These are phyloP conservation scores for Zanthoxylum bungeanum DNA, from an alignment of 345 rosid species.

Conservation along the genomic window DNA sequence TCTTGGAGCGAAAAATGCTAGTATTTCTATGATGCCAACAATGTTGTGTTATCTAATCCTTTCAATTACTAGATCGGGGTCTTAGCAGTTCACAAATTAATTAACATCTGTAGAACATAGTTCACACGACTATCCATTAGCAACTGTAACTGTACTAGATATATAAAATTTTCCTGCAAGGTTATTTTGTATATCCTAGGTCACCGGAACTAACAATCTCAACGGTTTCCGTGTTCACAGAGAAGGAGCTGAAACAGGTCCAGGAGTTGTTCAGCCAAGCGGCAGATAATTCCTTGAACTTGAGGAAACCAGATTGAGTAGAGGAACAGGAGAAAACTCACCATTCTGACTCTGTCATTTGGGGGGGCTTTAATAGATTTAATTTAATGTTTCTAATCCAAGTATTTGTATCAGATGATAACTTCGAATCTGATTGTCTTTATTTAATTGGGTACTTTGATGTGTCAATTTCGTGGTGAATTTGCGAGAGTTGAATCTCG, in stretches of 20 bases:
- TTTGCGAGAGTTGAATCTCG: too few relatives aligned
- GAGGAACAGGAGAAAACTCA: neutral
- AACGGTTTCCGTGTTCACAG: slow-evolving; percentile 37
- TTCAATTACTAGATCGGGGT: neutral
- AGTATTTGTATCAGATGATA: too few relatives aligned
- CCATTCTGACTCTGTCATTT: neutral
- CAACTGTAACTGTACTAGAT: neutral
- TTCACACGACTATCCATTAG: neutral
- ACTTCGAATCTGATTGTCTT: neutral
- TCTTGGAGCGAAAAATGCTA: neutral
- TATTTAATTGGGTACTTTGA: too few relatives aligned
- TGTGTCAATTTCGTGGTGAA: too few relatives aligned
- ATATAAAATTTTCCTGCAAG: neutral
- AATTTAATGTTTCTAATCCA: neutral
- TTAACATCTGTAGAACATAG: too few relatives aligned
- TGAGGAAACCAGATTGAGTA: slow-evolving; percentile 69
- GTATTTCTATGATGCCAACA: neutral
- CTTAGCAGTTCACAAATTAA: neutral
- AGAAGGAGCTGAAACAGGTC: slow-evolving; percentile 79
- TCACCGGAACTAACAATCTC: neutral
- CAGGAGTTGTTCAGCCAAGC: slow-evolving; percentile 80
- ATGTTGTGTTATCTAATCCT: neutral
- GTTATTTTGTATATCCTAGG: neutral
- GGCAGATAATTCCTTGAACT: slow-evolving; percentile 78
- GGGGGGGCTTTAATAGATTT: neutral